Evolutionary conservation across 345 rosid genomes (phyloP), one percentile per base, ranked within the genome.

Genomic region (Cardiospermum halicacabum): DNA sequence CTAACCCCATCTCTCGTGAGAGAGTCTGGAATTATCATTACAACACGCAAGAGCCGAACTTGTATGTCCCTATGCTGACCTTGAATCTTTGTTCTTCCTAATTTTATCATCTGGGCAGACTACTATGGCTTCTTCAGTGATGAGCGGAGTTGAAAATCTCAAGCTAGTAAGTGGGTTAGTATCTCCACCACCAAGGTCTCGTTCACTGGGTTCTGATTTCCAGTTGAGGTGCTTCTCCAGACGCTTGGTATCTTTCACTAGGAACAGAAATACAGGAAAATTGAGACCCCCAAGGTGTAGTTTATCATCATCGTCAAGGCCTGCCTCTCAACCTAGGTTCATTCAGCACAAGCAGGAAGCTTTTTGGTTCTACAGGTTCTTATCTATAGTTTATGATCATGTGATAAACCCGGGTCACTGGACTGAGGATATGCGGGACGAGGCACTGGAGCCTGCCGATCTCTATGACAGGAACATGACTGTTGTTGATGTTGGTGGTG

Each of bases 401-500:
- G 28, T 78, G 24, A 64, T 74, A 59, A 78, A 74, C 74, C 81
- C 74, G 19, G 74, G 76, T 34, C 81, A 74, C 50, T 74, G 78
- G 78, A 78, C 73, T 34, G 76, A 74, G 62, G 76, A 78, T 12
- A 78, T 78, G 81, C 54, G 81, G 21, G 76, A 74, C 26, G 76
- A 71, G 60, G 78, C 76, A 18, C 56, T 74, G 2, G 78, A 74
- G 40, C 78, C 76, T 4, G 79, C 76, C 24, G 79, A 78, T 58
- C 72, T 71, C 32, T 49, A 24, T 39, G 64, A 68, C 58, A 68
- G 69, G 72, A 74, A 65, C 7, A 15, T 74, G 76, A 57, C 11
- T 9, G 79, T 78, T 28, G 72, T 78, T 3, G 76, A 78, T 71
- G 78, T 78, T n/a, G 82, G 79, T 30, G 82, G 79, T 19, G 82